Conservation (phyloP, 768 basidiomycete species). For the Aureoboletus auriporus region DNA sequence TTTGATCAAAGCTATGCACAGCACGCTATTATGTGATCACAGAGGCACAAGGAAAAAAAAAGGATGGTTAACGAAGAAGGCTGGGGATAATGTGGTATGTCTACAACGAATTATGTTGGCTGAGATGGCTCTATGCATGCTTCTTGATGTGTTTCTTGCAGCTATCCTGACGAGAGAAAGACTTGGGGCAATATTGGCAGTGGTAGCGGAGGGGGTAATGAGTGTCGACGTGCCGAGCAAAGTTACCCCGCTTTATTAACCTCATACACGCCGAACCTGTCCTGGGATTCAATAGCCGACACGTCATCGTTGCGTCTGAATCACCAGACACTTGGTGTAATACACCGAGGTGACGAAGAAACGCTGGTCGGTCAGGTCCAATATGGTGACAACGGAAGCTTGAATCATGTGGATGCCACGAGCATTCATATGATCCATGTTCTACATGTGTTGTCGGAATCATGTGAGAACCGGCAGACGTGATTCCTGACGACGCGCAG, state of each 20-base stretch:
- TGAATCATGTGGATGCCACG: conserved; percentile 8
- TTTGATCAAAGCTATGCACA: too few species aligned
- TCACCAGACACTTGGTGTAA: conserved; percentile 13
- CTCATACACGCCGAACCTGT: conserved; percentile 1
- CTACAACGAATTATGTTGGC: not conserved
- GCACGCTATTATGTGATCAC: too few species aligned
- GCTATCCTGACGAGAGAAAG: conserved; percentile 24
- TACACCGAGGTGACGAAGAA: conserved; percentile 16
- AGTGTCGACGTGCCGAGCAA: conserved; percentile 16
- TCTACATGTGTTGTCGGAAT: not conserved
- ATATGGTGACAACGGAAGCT: not conserved
- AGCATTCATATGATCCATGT: conserved; percentile 5
- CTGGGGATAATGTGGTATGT: not conserved
- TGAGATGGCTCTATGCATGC: not conserved
- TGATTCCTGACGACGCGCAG: not conserved
- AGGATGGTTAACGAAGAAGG: not conserved
- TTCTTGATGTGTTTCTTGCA: conserved; percentile 9
- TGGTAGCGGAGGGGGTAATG: conserved; percentile 15
- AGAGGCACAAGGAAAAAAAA: not conserved
- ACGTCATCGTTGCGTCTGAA: not conserved
- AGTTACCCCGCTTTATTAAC: conserved; percentile 5
- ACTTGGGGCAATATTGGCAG: conserved; percentile 14
- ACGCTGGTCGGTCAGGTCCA: not conserved
- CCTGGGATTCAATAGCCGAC: conserved; percentile 8
- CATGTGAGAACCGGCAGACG: not conserved